These are phyloP conservation scores for Tylopilus rubrobrunneus DNA, from an alignment of 768 basidiomycete genomes.

Conservation along the genomic window DNA sequence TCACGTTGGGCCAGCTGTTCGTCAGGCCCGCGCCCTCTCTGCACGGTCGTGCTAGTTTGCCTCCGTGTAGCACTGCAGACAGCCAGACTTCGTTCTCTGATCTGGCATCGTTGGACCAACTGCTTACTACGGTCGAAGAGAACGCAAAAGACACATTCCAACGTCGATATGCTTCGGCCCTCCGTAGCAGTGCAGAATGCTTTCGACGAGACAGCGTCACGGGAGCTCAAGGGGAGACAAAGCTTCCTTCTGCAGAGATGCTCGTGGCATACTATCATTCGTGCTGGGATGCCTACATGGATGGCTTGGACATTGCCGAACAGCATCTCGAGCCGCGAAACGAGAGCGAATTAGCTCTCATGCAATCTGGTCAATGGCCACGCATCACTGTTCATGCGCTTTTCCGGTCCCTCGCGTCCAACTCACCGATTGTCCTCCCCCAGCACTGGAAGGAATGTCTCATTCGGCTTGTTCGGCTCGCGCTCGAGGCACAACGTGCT, in stretches of 20 bases:
- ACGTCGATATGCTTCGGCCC: too few relatives aligned
- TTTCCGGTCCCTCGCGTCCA: constrained; percentile 28
- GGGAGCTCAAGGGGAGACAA: not conserved
- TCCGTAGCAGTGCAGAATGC: too few relatives aligned
- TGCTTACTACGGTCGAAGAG: constrained; percentile 2
- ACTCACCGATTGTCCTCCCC: constrained; percentile 13
- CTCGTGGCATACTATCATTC: constrained; percentile 10
- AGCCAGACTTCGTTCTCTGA: not conserved
- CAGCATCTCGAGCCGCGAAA: constrained; percentile 13
- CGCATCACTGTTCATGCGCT: too few relatives aligned
- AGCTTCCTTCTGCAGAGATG: not conserved
- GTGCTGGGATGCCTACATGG: constrained; percentile 4
- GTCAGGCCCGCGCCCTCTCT: constrained; percentile 1
- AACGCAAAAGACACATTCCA: too few relatives aligned
- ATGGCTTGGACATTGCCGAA: not conserved
- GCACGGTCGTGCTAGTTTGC: too few relatives aligned
- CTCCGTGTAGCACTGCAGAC: not conserved
- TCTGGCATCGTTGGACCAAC: not conserved
- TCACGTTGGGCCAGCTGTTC: constrained; percentile 2
- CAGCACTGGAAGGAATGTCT: constrained; percentile 31
- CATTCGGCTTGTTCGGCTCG: constrained; percentile 23
- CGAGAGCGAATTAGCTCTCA: constrained; percentile 18
- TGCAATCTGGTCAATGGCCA: too few relatives aligned
- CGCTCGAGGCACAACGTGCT: constrained; percentile 35
- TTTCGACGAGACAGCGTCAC: too few relatives aligned